Base-by-base conservation (phyloP, 1,139 yeast genomes). In the Pichia sp. region DNA sequence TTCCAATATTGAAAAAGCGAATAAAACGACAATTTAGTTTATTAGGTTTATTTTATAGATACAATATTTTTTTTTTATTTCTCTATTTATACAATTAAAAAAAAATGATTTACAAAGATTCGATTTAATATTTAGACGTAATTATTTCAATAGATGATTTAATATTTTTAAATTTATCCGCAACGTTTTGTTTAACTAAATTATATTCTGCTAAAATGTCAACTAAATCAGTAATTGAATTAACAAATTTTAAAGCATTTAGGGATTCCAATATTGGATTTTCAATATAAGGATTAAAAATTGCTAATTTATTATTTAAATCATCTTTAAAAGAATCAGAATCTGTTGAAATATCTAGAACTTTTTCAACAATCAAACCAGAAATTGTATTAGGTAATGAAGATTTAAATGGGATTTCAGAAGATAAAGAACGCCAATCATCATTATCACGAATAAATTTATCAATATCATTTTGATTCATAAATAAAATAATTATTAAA, bases 391-490 rank as follows among this genome's bases (percentile, higher is more conserved):
- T 27, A 71, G 78, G 39, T 71, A 62, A 40, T 67, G 41, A 31
- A 9, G 59, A 62, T 48, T 65, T 72, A 56, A 86, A 87, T 6
- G 96, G 96, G 39, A 83, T 57, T 50, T 74, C 71, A 16, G 66
- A 58, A 4, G 79, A 76, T 37, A 87, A 62, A 11, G 66, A 52
- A 47, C 70, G 65, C 96, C 95, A 86, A 10, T 75, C 75, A 16
- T 60, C 53, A 51, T 72, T 73, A 16, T 67, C 58, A 49, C 73
- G 67, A 40, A 59, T 51, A 39, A 46, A 56, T 42, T 62, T 55
- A 24, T 69, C 65, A 33, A 70, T 66, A 43, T 62, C 80, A 62
- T 70, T 87, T 61, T 70, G 78, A 64, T 70, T 78, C 30, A 49
- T 37, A 55, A 70, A 70, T 61, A 73, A 73, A 46, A 72, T 71